Evolutionary conservation across 192 early-diverging fungal species (phyloP), one percentile per base, ranked within the genome.

Genomic region (Backusella morwellensis): DNA sequence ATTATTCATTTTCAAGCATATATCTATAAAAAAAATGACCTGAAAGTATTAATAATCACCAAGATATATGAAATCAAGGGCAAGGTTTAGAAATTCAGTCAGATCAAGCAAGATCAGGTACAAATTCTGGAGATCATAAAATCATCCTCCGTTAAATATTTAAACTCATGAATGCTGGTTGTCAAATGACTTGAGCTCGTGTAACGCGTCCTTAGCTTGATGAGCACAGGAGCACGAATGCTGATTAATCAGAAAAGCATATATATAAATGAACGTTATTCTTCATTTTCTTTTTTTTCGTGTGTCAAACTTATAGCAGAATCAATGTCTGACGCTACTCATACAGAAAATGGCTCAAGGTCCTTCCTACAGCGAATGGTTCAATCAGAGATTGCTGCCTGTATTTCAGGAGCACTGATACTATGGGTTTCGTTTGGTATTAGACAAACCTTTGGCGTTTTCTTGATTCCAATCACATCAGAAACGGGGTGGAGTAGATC

Each of bases 361-460:
- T 63, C 6, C n/a, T 29, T 63, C 26, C 19, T 63, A 4, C 56
- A 63, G 12, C 19, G 56, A 29, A 63, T 63, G 56, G 40, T 63
- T 26, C 26, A 73, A 21, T 81, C 75, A 32, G 29, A 56, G 4
- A 66, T 38, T 4, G 50, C 70, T 29, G 41, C 76, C 0, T 81
- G 71, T n/a, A 54, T 77, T 59, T 76, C 76, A 34, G 80, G 77
- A 15, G 26, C 66, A 35, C 19, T 82, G 1, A 32, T 78, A 7
- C 42, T 82, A 41, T 82, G 81, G 77, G 6, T 72, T 3, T 78
- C 77, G 4, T 78, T 78, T 52, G 81, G 81, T 41, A 66, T 82
- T 42, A 77, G 81, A 35, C 81, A 82, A 54, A 66, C 68, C 1
- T 71, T 82, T 75, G 81, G 81, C 0, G n/a, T 82, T 2, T 78